Percentiles rank a stretch among this genome's conserved stretches.
Evolutionary conservation across 2,329 filamentous ascomycete genomes (phyloP).

Genomic region (Aspergillus chevalieri): DNA sequence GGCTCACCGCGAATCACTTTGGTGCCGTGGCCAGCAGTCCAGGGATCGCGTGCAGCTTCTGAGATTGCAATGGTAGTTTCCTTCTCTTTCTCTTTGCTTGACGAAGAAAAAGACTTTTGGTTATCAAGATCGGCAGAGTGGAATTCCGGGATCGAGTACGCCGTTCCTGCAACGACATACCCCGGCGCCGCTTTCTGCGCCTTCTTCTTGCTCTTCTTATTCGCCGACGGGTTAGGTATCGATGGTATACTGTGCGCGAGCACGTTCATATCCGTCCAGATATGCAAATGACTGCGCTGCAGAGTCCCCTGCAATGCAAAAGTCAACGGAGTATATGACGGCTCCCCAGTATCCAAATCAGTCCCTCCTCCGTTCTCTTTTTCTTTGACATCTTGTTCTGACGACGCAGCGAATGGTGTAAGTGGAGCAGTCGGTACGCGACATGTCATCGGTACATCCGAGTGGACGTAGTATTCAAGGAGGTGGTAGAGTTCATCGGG

Average conservation of each 20-base stretch:
- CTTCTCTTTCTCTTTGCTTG: slow-evolving; percentile 19
- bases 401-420: slow-evolving; percentile 16
- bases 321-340: slow-evolving; percentile 64
- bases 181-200: slow-evolving; percentile 59
- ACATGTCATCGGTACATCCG: slow-evolving; percentile 86
- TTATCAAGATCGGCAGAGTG: slow-evolving; percentile 38
- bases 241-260: slow-evolving; percentile 58
- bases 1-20: slow-evolving; percentile 83
- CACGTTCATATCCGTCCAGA: slow-evolving; percentile 84
- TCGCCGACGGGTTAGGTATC: slow-evolving; percentile 19
- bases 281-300: slow-evolving; percentile 81
- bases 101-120: slow-evolving; percentile 8
- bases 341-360: slow-evolving; percentile 33
- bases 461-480: slow-evolving; percentile 88
- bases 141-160: slow-evolving; percentile 74
- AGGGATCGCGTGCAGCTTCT: slow-evolving; percentile 40
- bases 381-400: slow-evolving; percentile 23
- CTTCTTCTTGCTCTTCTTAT: slow-evolving; percentile 32
- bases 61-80: slow-evolving; percentile 41
- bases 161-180: slow-evolving; percentile 78
- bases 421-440: slow-evolving; percentile 75
- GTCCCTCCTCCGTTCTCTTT: slow-evolving; percentile 41
- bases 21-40: slow-evolving; percentile 45
- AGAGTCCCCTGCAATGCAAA: slow-evolving; percentile 85
- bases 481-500: slow-evolving; percentile 52